Evolutionary conservation across 1,284 basidiomycete genomes (phyloP).

Genomic region (Tilletiaria anomala): DNA sequence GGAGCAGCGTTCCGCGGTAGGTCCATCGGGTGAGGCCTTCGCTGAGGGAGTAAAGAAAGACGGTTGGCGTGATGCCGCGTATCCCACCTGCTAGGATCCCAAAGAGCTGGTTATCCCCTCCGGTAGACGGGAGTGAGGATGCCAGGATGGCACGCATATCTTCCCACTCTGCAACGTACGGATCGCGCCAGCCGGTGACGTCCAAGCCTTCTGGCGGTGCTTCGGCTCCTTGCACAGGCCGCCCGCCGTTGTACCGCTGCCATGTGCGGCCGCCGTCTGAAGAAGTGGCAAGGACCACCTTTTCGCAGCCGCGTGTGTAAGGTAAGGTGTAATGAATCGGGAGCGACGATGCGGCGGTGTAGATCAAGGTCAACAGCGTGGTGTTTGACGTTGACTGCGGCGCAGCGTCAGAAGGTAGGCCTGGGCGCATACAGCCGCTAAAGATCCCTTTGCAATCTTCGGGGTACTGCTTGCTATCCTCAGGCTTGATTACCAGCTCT

Average conservation of each 20-base stretch:
- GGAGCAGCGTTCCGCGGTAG: conserved; percentile 11
- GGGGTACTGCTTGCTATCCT: too few species aligned
- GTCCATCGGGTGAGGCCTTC: conserved; percentile 6
- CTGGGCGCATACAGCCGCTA: conserved; percentile 18
- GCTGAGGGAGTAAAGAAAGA: conserved; percentile 16
- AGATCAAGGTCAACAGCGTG: conserved; percentile 16
- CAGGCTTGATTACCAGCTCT: conserved; percentile 10
- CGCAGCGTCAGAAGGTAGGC: conserved; percentile 7
- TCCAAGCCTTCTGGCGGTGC: not conserved
- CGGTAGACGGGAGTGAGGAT: too few species aligned
- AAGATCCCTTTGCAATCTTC: conserved; percentile 24
- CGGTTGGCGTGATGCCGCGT: conserved; percentile 11
- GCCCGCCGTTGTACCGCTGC: too few species aligned
- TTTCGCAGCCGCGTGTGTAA: conserved; percentile 18
- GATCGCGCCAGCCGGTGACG: conserved; percentile 25
- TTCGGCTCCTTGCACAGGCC: not conserved
- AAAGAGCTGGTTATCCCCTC: conserved; percentile 6
- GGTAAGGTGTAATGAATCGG: conserved; percentile 21
- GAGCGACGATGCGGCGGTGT: conserved; percentile 21
- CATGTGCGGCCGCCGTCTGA: conserved; percentile 16
- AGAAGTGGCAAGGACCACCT: conserved; percentile 18
- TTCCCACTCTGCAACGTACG: conserved; percentile 17
- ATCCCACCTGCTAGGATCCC: conserved; percentile 21
- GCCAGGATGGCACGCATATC: conserved; percentile 13
- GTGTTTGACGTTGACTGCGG: conserved; percentile 5